Conservation (phyloP, 768 basidiomycete species). For the Mrakia frigida region DNA sequence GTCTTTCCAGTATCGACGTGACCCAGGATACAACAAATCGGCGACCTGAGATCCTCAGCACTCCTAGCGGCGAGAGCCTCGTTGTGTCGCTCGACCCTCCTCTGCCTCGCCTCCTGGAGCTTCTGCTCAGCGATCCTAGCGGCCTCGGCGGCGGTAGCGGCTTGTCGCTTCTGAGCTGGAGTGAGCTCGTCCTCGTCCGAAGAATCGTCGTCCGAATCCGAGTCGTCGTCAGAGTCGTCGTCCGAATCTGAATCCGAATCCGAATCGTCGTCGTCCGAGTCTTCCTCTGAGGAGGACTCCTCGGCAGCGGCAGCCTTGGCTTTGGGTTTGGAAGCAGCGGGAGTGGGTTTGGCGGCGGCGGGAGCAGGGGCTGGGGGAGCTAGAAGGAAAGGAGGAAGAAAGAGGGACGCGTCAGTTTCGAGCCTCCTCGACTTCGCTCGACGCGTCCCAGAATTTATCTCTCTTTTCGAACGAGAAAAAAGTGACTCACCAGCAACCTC, state of each 20-base stretch:
- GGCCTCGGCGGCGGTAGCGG: constrained; percentile 72
- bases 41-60: constrained; percentile 86
- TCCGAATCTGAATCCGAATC: constrained; percentile 42
- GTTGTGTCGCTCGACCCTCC: constrained; percentile 66
- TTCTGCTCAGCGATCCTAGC: constrained; percentile 41
- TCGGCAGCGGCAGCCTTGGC: constrained; percentile 48
- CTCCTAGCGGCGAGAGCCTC: constrained; percentile 77
- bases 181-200: constrained; percentile 50
- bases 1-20: constrained; percentile 99
- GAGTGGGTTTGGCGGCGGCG: constrained; percentile 32
- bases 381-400: neutral
- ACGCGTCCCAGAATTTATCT: neutral
- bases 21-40: constrained; percentile 97
- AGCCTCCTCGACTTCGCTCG: neutral
- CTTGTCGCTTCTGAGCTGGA: constrained; percentile 60
- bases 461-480: neutral
- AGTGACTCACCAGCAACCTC: constrained; percentile 41
- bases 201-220: constrained; percentile 37
- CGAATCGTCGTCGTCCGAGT: constrained; percentile 49
- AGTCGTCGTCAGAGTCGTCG: constrained; percentile 37
- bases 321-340: constrained; percentile 36
- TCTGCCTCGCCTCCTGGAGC: constrained; percentile 43
- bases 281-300: constrained; percentile 49
- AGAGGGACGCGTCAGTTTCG: neutral
- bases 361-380: constrained; percentile 34